Base-by-base conservation (phyloP, 2,329 filamentous ascomycete genomes). In the Sporothrix phasma region DNA sequence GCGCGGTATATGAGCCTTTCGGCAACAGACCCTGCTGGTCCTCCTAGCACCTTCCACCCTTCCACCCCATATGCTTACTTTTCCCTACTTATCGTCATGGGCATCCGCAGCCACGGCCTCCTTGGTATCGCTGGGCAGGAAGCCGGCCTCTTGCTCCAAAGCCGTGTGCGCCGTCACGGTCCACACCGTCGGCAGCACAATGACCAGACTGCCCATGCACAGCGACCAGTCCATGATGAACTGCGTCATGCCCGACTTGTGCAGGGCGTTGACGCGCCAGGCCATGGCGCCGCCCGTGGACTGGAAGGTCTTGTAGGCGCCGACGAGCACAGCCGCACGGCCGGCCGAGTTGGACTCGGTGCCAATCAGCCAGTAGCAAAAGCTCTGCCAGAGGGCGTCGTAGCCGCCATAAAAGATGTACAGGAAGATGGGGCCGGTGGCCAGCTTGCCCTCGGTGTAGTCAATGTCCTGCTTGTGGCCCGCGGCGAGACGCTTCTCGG, bases 381-480 rank as follows among this genome's bases (percentile, higher is more conserved):
- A 81, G 2, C 81, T 83, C 72, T 88, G 86, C 84, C 84, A 88
- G 19, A 85, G 78, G 1, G 86, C 84, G 71, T 89, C 87, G 70
- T 85, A 87, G 66, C 84, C 80, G 46, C 87, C 86, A 71, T 88
- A 89, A 74, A 87, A 88, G 71, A 88, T 85, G 76, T 88, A 88
- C 15, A 89, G 76, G 69, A 88, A 83, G 69, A 89, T 86, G 10
- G 86, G 66, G 15, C 64, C 64, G 2, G 62, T 39, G 34, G 64
- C 58, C 5, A 26, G 5, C 3, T 34, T 15, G 41, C 39, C 49
- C 17, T 66, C 29, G 37, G 62, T 66, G 60, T 63, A 67, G 64
- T 67, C 64, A 62, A 81, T 72, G 60, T 78, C 75, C 63, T 80
- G 76, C 66, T 76, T 76, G 22, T 73, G 68, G 5, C 76, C 76